phyloP scores from a whole-genome alignment of 768 basidiomycete species.

The Dentipellis sp. region DNA sequence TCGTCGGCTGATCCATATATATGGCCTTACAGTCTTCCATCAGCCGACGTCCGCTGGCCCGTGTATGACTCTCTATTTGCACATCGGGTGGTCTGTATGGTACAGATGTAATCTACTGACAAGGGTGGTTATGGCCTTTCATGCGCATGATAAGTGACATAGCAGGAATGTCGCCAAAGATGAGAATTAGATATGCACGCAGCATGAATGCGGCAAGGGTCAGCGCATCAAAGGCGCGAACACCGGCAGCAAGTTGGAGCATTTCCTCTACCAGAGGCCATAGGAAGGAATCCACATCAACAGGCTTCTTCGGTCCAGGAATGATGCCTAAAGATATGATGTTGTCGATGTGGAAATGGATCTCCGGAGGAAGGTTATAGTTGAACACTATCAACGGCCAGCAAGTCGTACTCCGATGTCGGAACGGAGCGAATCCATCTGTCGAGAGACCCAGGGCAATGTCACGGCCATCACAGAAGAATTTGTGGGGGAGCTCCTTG shows the following conservation, averaged over 20 bases:
- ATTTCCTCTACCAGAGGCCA: slow-evolving; percentile 28
- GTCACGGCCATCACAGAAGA: slow-evolving; percentile 29
- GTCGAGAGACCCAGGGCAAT: slow-evolving; percentile 31
- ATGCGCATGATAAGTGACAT: slow-evolving; percentile 23
- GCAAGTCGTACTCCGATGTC: slow-evolving; percentile 20
- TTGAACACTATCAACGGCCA: slow-evolving; percentile 35
- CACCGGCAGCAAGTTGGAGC: slow-evolving; percentile 25
- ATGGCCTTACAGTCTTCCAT: too few species aligned
- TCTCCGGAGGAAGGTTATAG: slow-evolving; percentile 33
- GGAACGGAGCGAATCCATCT: slow-evolving; percentile 34
- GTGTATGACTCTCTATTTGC: too few species aligned
- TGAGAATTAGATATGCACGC: slow-evolving; percentile 21
- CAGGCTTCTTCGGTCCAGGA: slow-evolving; percentile 35
- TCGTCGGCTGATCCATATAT: too few species aligned
- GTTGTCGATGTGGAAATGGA: slow-evolving; percentile 25
- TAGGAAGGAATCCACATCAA: slow-evolving; percentile 30
- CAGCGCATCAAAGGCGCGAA: slow-evolving; percentile 25
- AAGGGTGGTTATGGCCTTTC: slow-evolving; percentile 39
- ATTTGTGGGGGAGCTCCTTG: slow-evolving; percentile 14
- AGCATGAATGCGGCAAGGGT: slow-evolving; percentile 18
- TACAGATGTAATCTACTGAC: too few species aligned
- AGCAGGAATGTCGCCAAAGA: slow-evolving; percentile 26
- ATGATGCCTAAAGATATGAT: slow-evolving; percentile 33
- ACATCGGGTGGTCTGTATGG: too few species aligned
- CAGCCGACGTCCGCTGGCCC: too few species aligned